These are phyloP conservation scores for Penicillium macrosclerotiorum DNA, from an alignment of 495 filamentous ascomycete species.

Conservation along the genomic window DNA sequence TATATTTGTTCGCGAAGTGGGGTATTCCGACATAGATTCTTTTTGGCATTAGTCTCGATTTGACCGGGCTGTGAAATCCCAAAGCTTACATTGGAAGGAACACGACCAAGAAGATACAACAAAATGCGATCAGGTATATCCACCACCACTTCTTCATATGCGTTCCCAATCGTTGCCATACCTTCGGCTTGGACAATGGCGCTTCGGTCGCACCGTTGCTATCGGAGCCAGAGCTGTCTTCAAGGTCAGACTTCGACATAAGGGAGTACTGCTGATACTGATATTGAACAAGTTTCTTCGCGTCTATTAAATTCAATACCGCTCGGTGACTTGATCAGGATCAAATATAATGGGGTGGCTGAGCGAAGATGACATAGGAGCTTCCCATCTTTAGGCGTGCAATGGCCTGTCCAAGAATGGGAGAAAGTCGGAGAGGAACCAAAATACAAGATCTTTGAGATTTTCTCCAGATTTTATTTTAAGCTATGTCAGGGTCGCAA, in stretches of 20 bases:
- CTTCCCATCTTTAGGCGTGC: no score
- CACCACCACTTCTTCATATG: conserved; percentile 37
- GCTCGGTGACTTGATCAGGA: no score
- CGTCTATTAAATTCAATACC: neutral
- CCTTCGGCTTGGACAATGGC: conserved; percentile 15
- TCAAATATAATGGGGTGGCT: no score
- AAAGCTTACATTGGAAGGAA: conserved; percentile 26
- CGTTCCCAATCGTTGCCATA: conserved; percentile 22
- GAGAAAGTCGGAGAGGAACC: neutral
- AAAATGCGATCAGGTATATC: conserved; percentile 23
- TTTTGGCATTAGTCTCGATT: neutral
- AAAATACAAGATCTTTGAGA: neutral
- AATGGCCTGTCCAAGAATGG: no score
- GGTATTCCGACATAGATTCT: conserved; percentile 33
- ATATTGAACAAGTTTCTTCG: neutral
- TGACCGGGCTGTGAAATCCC: neutral
- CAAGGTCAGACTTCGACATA: conserved; percentile 26
- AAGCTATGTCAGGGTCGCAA: neutral
- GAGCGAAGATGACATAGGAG: no score
- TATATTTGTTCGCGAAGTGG: conserved; percentile 26
- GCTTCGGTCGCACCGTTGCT: neutral
- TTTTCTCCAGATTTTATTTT: neutral
- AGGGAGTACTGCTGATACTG: neutral
- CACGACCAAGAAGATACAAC: conserved; percentile 18
- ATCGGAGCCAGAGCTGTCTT: conserved; percentile 17